Percentiles rank a stretch among this genome's conserved stretches.
Conservation (phyloP, 1,284 basidiomycete species). For the Baeospora myosura region DNA sequence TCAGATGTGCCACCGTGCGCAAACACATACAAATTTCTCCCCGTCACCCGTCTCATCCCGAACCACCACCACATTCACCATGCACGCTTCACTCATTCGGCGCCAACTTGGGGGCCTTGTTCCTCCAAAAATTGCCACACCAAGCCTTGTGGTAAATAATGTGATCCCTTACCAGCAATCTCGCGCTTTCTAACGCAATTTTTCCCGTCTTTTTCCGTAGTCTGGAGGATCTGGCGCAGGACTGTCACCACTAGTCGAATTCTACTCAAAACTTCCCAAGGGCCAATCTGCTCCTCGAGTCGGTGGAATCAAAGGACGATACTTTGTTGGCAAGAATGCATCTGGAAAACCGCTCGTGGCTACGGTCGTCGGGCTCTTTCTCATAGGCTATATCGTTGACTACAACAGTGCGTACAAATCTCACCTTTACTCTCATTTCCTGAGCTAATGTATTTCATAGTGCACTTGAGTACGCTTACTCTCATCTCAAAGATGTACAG, state of each 20-base stretch:
- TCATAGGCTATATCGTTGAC: constrained; percentile 83
- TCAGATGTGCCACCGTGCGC: background rate
- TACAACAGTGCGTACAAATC: constrained; percentile 72
- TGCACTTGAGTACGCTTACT: constrained; percentile 27
- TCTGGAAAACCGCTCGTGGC: constrained; percentile 68
- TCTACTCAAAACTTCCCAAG: constrained; percentile 91
- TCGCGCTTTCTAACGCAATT: constrained; percentile 1
- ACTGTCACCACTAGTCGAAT: constrained; percentile 81
- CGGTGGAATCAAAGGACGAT: constrained; percentile 69
- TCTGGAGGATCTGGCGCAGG: constrained; percentile 74
- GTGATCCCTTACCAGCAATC: too few species aligned
- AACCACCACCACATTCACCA: constrained; percentile 25
- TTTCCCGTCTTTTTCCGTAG: constrained; percentile 25
- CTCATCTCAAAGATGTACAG: constrained; percentile 1
- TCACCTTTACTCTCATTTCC: constrained; percentile 7
- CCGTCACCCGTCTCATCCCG: background rate
- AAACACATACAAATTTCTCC: background rate
- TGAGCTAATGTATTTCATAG: constrained; percentile 19
- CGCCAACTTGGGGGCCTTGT: constrained; percentile 78
- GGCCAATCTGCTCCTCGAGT: constrained; percentile 59
- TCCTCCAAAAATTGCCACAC: constrained; percentile 93
- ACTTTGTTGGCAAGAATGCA: constrained; percentile 83
- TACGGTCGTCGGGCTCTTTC: constrained; percentile 71
- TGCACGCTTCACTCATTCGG: constrained; percentile 80
- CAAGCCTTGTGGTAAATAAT: constrained; percentile 79